phyloP scores from a whole-genome alignment of 2,329 filamentous ascomycete species.

The Aspergillus felis region DNA sequence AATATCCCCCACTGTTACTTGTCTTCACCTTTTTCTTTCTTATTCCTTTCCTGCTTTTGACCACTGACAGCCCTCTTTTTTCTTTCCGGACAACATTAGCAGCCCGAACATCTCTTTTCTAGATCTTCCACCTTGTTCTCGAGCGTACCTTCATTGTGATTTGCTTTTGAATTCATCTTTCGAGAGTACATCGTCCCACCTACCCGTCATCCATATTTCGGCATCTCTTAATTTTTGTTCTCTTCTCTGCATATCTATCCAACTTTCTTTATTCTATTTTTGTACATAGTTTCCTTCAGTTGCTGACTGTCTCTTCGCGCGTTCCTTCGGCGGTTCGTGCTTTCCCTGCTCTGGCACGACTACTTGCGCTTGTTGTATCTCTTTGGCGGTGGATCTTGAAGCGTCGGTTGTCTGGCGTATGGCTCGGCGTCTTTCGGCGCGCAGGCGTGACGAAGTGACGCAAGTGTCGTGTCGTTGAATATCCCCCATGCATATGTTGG shows the following conservation, averaged over 20 bases:
- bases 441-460: slow-evolving; percentile 22
- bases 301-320: slow-evolving; percentile 9
- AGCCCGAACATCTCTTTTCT: not conserved
- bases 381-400: slow-evolving; percentile 5
- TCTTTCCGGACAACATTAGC: not conserved
- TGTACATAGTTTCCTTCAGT: slow-evolving; percentile 27
- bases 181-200: slow-evolving; percentile 9
- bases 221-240: not conserved
- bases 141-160: not conserved
- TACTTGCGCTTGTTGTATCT: slow-evolving; percentile 5
- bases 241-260: slow-evolving; percentile 2
- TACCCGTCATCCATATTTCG: slow-evolving; percentile 5
- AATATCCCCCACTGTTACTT: slow-evolving; percentile 8
- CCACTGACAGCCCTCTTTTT: not conserved
- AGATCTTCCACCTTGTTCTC: not conserved
- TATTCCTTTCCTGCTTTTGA: slow-evolving; percentile 2
- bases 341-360: not conserved
- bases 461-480: slow-evolving; percentile 9
- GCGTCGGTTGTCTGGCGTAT: slow-evolving; percentile 9
- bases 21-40: not conserved
- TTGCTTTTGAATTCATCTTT: slow-evolving; percentile 4
- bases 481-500: slow-evolving; percentile 7
- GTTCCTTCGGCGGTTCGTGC: slow-evolving; percentile 12
- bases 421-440: slow-evolving; percentile 21
- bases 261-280: slow-evolving; percentile 4